These are phyloP conservation scores for Echium plantagineum DNA, from an alignment of 257 asterid genomes.

Conservation along the genomic window DNA sequence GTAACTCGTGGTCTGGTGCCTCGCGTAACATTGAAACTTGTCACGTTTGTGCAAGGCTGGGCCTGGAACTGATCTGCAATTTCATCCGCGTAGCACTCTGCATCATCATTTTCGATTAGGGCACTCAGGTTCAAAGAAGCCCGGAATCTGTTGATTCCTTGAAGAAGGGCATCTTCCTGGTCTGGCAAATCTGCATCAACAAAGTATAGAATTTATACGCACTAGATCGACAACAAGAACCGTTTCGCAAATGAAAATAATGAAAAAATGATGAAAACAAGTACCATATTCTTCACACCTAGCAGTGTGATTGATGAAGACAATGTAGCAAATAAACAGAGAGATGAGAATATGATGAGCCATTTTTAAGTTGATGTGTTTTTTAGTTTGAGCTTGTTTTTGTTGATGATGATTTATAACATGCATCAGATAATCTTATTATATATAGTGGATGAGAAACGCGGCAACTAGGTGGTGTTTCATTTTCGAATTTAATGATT, in stretches of 20 bases:
- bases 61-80: constrained; percentile 53
- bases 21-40: constrained; percentile 52
- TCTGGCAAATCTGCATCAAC: constrained; percentile 18
- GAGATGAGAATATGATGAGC: constrained; percentile 45
- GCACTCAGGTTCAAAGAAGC: constrained; percentile 51
- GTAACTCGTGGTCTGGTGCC: constrained; percentile 41
- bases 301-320: constrained; percentile 20
- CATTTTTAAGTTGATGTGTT: constrained; percentile 21
- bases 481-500: constrained; percentile 11
- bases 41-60: constrained; percentile 66
- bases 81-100: constrained; percentile 75
- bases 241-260: too few species aligned
- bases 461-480: constrained; percentile 4
- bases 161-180: constrained; percentile 64
- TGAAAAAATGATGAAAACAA: constrained; percentile 28
- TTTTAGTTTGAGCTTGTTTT: constrained; percentile 4
- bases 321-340: constrained; percentile 34
- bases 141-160: constrained; percentile 63
- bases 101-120: constrained; percentile 54
- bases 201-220: too few species aligned
- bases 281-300: constrained; percentile 31
- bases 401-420: background rate
- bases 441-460: background rate
- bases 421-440: background rate
- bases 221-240: too few species aligned